Evolutionary conservation across 1,139 yeast species (phyloP).

Genomic region (Lodderomyces jiufengensis): DNA sequence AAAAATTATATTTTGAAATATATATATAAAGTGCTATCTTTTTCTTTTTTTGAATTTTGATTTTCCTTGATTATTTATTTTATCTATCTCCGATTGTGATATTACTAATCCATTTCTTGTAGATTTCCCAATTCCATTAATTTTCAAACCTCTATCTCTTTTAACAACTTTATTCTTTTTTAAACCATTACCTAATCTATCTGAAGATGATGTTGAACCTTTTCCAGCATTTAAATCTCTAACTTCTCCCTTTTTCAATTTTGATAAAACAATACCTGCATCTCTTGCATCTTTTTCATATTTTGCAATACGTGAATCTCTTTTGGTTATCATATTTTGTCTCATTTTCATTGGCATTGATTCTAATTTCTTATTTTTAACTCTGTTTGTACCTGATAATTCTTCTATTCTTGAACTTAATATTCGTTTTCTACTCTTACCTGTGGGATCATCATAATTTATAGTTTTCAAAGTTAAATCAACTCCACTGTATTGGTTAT

Average conservation of each 20-base stretch:
- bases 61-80: slow-evolving; percentile 21
- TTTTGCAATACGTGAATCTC: slow-evolving; percentile 48
- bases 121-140: slow-evolving; percentile 71
- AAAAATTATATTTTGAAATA: slow-evolving; percentile 33
- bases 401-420: slow-evolving; percentile 63
- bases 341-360: slow-evolving; percentile 87
- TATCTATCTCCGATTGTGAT: slow-evolving; percentile 63
- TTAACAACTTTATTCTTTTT: slow-evolving; percentile 23
- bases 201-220: slow-evolving; percentile 49
- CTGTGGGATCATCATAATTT: slow-evolving; percentile 69
- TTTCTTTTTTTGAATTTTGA: slow-evolving; percentile 9
- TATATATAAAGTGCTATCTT: slow-evolving; percentile 1
- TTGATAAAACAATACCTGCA: slow-evolving; percentile 80
- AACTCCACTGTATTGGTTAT: slow-evolving; percentile 61
- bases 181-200: slow-evolving; percentile 56
- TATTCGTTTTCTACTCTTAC: slow-evolving; percentile 74
- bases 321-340: slow-evolving; percentile 71
- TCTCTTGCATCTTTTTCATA: slow-evolving; percentile 77
- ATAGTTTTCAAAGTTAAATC: slow-evolving; percentile 67
- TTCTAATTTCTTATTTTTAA: slow-evolving; percentile 49
- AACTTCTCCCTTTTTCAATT: slow-evolving; percentile 59
- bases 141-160: slow-evolving; percentile 77
- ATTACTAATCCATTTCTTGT: slow-evolving; percentile 82
- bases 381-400: slow-evolving; percentile 50
- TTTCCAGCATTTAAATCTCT: slow-evolving; percentile 54